Conservation (phyloP, 1,284 basidiomycete genomes). For the Malassezia obtusa region DNA sequence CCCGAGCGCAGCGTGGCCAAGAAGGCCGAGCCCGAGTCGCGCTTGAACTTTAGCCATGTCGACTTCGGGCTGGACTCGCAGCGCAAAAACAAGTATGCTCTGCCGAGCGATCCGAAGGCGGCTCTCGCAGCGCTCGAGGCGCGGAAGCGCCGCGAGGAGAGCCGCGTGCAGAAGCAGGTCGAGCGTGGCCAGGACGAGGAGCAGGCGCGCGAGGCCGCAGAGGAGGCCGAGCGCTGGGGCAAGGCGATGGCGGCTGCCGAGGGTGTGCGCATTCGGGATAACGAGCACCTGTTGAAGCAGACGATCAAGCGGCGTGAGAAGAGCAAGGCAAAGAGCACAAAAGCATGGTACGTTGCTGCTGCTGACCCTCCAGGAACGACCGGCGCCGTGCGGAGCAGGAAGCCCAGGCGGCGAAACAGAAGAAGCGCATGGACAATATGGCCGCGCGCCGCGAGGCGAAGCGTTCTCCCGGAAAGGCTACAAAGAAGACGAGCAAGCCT, state of each 20-base stretch:
- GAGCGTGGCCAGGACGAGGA: slow-evolving; percentile 22
- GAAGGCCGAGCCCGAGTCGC: not conserved
- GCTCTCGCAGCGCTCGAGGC: slow-evolving; percentile 40
- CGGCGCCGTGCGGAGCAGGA: slow-evolving; percentile 27
- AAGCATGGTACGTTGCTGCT: slow-evolving; percentile 27
- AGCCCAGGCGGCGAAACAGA: slow-evolving; percentile 33
- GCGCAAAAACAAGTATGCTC: slow-evolving; percentile 33
- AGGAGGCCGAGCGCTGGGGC: slow-evolving; percentile 38
- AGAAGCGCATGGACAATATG: slow-evolving; percentile 41
- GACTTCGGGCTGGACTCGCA: slow-evolving; percentile 14
- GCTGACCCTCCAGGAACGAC: slow-evolving; percentile 20
- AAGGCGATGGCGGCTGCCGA: slow-evolving; percentile 35
- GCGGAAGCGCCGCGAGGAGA: slow-evolving; percentile 32
- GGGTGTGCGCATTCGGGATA: slow-evolving; percentile 44
- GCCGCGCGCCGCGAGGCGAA: slow-evolving; percentile 30
- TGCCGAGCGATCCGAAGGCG: slow-evolving; percentile 41
- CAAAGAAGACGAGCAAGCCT: slow-evolving; percentile 17
- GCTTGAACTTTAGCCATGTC: slow-evolving; percentile 12
- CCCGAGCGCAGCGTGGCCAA: not conserved
- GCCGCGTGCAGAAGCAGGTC: slow-evolving; percentile 21
- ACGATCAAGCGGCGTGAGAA: slow-evolving; percentile 40
- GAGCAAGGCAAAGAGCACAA: slow-evolving; percentile 36
- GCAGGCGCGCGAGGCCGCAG: slow-evolving; percentile 23
- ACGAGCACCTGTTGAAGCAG: slow-evolving; percentile 41
- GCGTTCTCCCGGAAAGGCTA: slow-evolving; percentile 15